These are phyloP conservation scores for Psidium friedrichsthalianum DNA, from an alignment of 345 rosid genomes.

Conservation along the genomic window DNA sequence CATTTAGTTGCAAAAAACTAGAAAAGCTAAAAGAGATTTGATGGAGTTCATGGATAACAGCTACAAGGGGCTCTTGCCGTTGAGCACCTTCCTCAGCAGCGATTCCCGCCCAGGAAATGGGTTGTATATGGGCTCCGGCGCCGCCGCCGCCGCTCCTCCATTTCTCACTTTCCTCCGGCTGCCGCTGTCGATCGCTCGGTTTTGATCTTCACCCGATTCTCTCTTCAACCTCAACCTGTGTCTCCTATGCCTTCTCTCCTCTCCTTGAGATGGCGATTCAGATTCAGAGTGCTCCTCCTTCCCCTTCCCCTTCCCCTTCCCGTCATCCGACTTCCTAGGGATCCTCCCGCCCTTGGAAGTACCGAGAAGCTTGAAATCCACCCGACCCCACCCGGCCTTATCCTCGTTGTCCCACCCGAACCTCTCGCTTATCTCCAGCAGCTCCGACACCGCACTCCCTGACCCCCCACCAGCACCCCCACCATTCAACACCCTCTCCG, in stretches of 20 bases:
- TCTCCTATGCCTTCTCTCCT: conserved; percentile 10
- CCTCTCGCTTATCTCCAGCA: conserved; percentile 66
- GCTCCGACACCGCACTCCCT: conserved; percentile 25
- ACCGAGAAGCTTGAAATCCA: conserved; percentile 63
- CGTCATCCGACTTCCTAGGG: conserved; percentile 34
- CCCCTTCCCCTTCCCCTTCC: conserved; percentile 9
- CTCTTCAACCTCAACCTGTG: conserved; percentile 12
- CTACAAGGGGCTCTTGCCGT: conserved; percentile 2
- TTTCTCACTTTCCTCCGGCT: background rate
- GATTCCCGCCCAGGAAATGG: conserved; percentile 70
- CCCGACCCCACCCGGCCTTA: conserved; percentile 51
- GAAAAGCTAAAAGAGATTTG: background rate
- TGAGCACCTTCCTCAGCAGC: conserved; percentile 34
- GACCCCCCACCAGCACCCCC: conserved; percentile 10
- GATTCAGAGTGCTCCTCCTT: conserved; percentile 7
- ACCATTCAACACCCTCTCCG: conserved; percentile 42
- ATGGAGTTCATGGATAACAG: background rate
- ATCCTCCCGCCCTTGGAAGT: conserved; percentile 67
- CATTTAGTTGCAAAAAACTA: background rate
- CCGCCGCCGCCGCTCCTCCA: background rate
- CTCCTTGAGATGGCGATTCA: background rate
- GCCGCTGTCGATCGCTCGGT: background rate
- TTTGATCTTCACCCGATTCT: background rate
- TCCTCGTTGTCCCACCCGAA: conserved; percentile 85
- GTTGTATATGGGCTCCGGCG: conserved; percentile 8